A percentile compares a stretch with the other conserved stretches of the same genome.
phyloP scores from a whole-genome alignment of 148 eudicot species.

The Silene conica region DNA sequence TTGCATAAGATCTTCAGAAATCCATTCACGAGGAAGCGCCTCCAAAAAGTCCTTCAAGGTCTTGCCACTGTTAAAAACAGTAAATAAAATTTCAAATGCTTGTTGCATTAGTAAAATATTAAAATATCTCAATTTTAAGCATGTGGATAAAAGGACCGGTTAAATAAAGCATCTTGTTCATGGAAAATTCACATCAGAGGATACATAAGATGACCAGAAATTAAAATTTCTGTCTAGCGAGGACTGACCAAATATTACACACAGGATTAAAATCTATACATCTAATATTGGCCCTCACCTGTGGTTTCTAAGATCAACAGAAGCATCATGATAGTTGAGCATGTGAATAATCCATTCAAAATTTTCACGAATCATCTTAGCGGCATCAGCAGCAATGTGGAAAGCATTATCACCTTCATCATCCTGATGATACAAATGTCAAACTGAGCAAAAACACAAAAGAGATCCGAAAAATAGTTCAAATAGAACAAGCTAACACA shows the following conservation, averaged over 20 bases:
- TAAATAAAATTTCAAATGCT: conserved; percentile 5
- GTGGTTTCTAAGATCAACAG: conserved; percentile 80
- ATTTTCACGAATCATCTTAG: conserved; percentile 98
- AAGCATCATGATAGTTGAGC: conserved; percentile 87
- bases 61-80: conserved; percentile 65
- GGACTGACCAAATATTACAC: neutral
- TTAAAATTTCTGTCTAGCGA: neutral
- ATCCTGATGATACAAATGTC: conserved; percentile 47
- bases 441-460: conserved; percentile 1
- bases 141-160: neutral
- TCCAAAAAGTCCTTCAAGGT: conserved; percentile 86
- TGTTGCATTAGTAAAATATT: neutral
- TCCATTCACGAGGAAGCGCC: conserved; percentile 98
- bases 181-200: neutral
- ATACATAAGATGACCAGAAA: neutral
- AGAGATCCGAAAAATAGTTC: neutral
- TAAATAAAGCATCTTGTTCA: neutral
- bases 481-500: neutral
- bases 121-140: neutral
- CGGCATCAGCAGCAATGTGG: conserved; percentile 97
- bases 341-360: conserved; percentile 83
- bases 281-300: conserved; percentile 46
- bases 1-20: conserved; percentile 95
- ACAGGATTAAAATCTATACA: neutral
- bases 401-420: conserved; percentile 99